Conservation (phyloP, 495 filamentous ascomycete species). For the Talaromyces liani region DNA sequence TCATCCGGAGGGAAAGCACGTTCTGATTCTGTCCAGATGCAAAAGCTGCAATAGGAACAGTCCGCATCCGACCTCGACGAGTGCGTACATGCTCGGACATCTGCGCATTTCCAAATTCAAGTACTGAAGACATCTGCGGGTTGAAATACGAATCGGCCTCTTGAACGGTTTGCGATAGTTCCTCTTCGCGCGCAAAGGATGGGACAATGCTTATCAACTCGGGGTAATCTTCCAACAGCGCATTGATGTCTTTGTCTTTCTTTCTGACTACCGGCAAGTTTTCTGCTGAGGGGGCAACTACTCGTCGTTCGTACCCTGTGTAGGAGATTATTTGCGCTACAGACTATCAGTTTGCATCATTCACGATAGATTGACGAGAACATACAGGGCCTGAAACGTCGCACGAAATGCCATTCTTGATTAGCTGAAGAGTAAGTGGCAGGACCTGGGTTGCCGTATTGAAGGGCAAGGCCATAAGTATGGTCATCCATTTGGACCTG, state of each 20-base stretch:
- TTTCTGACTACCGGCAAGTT: conserved; percentile 10
- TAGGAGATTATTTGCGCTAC: conserved; percentile 22
- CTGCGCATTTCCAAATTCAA: conserved; percentile 37
- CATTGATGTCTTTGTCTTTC: conserved; percentile 9
- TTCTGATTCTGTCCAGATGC: conserved; percentile 39
- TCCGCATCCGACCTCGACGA: conserved; percentile 17
- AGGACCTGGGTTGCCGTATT: conserved; percentile 60
- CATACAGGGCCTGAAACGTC: conserved; percentile 25
- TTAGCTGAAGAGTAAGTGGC: conserved; percentile 45
- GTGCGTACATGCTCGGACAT: conserved; percentile 17
- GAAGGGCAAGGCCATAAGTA: conserved; percentile 39
- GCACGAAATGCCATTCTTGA: conserved; percentile 50
- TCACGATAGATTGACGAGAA: neutral
- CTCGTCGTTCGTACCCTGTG: conserved; percentile 27
- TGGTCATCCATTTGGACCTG: conserved; percentile 54
- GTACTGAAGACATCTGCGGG: conserved; percentile 29
- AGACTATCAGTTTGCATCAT: conserved; percentile 11
- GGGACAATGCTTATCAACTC: conserved; percentile 28
- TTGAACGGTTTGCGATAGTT: conserved; percentile 23
- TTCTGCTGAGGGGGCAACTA: conserved; percentile 15
- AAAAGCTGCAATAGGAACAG: conserved; percentile 35
- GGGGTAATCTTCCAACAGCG: conserved; percentile 25
- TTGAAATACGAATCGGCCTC: conserved; percentile 26
- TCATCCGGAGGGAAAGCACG: conserved; percentile 26
- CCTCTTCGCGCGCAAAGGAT: conserved; percentile 23